Percentiles rank a stretch among this genome's conserved stretches.
These are phyloP conservation scores for Globisporangium perplexum DNA, from an alignment of 352 stramenopile genomes.

Conservation along the genomic window DNA sequence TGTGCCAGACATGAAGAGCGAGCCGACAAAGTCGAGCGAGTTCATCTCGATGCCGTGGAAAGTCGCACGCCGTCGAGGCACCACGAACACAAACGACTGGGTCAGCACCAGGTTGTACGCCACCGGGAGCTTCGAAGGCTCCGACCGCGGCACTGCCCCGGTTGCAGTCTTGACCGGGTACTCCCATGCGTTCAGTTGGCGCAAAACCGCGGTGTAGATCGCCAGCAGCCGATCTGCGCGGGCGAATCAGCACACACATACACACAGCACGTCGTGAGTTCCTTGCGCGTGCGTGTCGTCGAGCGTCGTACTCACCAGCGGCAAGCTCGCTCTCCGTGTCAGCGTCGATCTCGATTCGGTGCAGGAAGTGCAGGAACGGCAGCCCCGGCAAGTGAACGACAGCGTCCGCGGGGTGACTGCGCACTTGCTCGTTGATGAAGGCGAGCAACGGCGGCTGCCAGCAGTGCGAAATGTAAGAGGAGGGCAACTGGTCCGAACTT, in stretches of 20 bases:
- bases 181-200: conserved; percentile 28
- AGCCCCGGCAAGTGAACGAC: conserved; percentile 56
- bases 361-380: conserved; percentile 68
- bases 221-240: conserved; percentile 25
- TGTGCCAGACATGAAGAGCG: conserved; percentile 64
- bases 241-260: too few relatives aligned
- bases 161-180: conserved; percentile 16
- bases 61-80: conserved; percentile 44
- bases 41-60: conserved; percentile 76
- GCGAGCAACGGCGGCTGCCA: conserved; percentile 62
- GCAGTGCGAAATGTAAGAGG: background rate
- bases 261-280: too few relatives aligned
- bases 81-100: conserved; percentile 58
- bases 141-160: too few relatives aligned
- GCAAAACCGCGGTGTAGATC: conserved; percentile 45
- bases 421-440: conserved; percentile 57
- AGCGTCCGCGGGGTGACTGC: conserved; percentile 22
- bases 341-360: conserved; percentile 40
- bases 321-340: conserved; percentile 32
- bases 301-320: conserved; percentile 26
- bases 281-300: too few relatives aligned
- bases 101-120: conserved; percentile 79
- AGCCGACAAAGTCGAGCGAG: conserved; percentile 78
- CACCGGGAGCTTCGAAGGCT: conserved; percentile 19
- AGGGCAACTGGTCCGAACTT: too few relatives aligned